Conservation (phyloP, 495 filamentous ascomycete genomes). For the Aspergillus sclerotiicarbonarius region DNA sequence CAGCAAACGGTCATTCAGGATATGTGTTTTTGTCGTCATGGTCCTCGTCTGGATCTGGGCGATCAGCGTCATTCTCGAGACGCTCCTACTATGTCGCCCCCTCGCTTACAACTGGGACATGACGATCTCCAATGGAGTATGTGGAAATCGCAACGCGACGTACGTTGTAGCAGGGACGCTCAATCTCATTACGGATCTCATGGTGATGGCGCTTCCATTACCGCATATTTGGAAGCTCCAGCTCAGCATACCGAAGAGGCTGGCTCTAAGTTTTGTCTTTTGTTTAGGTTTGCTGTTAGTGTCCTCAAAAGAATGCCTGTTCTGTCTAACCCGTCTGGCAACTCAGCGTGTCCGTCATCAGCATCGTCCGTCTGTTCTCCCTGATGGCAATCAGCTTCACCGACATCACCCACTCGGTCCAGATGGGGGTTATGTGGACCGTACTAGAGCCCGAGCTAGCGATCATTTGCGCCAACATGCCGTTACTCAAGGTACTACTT, state of each 20-base stretch:
- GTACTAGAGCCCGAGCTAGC: constrained; percentile 16
- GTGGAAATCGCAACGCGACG: constrained; percentile 7
- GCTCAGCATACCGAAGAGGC: background rate
- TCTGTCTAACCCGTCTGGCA: background rate
- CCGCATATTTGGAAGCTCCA: constrained; percentile 2
- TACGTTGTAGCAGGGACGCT: constrained; percentile 1
- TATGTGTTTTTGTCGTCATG: background rate
- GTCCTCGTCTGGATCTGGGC: no score
- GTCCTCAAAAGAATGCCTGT: no score
- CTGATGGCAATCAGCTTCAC: constrained; percentile 14
- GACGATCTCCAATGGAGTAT: background rate
- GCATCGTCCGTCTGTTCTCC: constrained; percentile 1
- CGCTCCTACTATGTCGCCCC: no score
- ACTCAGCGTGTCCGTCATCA: constrained; percentile 2
- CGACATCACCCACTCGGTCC: constrained; percentile 12
- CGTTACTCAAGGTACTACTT: background rate
- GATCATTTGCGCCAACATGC: constrained; percentile 13
- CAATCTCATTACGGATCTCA: constrained; percentile 9
- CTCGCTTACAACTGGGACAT: no score
- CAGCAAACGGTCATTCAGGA: background rate
- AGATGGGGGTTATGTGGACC: constrained; percentile 12
- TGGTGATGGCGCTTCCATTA: constrained; percentile 5
- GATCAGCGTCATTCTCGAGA: no score
- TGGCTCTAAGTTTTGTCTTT: background rate
- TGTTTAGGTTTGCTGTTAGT: constrained; percentile 4